These are phyloP conservation scores for Rosa rugosa DNA, from an alignment of 306 rosid species.

Conservation along the genomic window DNA sequence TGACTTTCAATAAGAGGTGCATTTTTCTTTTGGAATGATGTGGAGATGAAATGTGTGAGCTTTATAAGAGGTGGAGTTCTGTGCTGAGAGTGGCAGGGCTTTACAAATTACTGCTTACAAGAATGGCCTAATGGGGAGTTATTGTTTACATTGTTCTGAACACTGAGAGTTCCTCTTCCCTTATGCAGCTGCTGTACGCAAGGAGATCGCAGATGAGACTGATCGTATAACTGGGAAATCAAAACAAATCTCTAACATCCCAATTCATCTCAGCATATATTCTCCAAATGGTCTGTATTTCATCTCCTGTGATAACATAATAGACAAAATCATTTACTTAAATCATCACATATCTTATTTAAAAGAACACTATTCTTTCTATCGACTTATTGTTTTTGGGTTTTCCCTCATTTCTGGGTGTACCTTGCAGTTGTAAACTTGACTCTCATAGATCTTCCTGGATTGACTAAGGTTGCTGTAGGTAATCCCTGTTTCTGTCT, in stretches of 20 bases:
- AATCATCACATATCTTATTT: not conserved
- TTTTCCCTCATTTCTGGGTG: not conserved
- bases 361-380: not conserved
- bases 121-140: conserved; percentile 3
- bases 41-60: not conserved
- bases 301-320: conserved; percentile 17
- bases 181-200: conserved; percentile 79
- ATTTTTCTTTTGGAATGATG: conserved; percentile 9
- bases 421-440: conserved; percentile 84
- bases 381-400: conserved; percentile 1
- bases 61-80: not conserved
- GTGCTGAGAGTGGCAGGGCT: not conserved
- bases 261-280: conserved; percentile 97
- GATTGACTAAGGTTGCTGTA: conserved; percentile 98
- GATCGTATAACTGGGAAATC: conserved; percentile 95
- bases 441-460: conserved; percentile 97
- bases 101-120: not conserved
- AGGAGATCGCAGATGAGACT: conserved; percentile 94
- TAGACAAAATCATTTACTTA: conserved; percentile 15
- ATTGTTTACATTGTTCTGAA: not conserved
- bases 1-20: conserved; percentile 13
- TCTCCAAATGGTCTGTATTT: conserved; percentile 86
- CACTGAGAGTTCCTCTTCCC: conserved; percentile 16
- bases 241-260: conserved; percentile 85
- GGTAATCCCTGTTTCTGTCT: conserved; percentile 49